Evolutionary conservation across 2,329 filamentous ascomycete species (phyloP).

Genomic region (Cadophora luteo-olivacea): DNA sequence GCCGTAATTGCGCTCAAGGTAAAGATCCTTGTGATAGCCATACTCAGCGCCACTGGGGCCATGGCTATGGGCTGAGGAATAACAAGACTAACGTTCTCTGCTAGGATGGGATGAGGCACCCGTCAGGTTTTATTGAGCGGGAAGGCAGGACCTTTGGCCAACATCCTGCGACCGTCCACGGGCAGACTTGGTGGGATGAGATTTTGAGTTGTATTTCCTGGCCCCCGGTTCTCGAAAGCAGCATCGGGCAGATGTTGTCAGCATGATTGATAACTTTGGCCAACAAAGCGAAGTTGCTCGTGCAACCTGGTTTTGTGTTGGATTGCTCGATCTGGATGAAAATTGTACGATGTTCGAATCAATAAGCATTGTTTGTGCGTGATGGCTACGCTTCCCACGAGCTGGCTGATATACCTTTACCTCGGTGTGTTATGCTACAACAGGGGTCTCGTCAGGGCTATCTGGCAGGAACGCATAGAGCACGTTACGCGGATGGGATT

Average conservation of each 20-base stretch:
- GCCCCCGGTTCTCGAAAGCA: neutral
- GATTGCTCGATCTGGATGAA: neutral
- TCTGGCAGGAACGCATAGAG: neutral
- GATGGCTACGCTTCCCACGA: neutral
- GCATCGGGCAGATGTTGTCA: neutral
- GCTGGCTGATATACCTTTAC: neutral
- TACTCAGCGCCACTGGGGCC: neutral
- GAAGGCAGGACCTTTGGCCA: neutral
- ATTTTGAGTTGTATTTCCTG: neutral
- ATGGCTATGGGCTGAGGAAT: neutral
- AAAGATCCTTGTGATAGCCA: neutral
- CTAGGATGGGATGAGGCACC: neutral
- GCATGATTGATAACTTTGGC: neutral
- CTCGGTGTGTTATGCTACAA: neutral
- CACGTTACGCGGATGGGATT: neutral
- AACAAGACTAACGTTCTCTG: neutral
- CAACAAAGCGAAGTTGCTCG: neutral
- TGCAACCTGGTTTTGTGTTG: neutral
- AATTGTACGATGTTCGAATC: neutral
- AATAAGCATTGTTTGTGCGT: neutral
- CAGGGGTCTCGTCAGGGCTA: neutral
- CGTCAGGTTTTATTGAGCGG: neutral
- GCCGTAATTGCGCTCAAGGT: constrained; percentile 1
- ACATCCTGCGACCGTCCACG: neutral
- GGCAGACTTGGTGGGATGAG: neutral